Evolutionary conservation across 352 stramenopile species (phyloP).

Genomic region (Phytophthora nicotianae): DNA sequence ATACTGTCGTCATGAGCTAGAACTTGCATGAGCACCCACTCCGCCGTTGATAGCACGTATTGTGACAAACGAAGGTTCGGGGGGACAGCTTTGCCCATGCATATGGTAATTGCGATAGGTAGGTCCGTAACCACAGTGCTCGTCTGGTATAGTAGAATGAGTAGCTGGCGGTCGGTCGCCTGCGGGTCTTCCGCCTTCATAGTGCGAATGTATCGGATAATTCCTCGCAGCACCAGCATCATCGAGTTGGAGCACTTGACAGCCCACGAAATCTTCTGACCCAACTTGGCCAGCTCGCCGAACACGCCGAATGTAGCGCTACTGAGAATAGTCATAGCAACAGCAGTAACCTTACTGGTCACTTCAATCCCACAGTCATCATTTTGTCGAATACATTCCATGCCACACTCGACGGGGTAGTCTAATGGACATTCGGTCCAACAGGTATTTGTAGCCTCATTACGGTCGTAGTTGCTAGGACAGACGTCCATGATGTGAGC

Average conservation of each 20-base stretch:
- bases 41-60: slow-evolving; percentile 19
- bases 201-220: slow-evolving; percentile 35
- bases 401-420: slow-evolving; percentile 60
- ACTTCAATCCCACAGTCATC: slow-evolving; percentile 50
- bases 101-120: slow-evolving; percentile 34
- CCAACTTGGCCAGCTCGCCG: slow-evolving; percentile 36
- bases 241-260: slow-evolving; percentile 31
- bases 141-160: slow-evolving; percentile 37
- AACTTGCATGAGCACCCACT: slow-evolving; percentile 33
- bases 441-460: slow-evolving; percentile 54
- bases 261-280: slow-evolving; percentile 30
- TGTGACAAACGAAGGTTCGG: slow-evolving; percentile 26
- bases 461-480: slow-evolving; percentile 46
- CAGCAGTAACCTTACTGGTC: slow-evolving; percentile 44
- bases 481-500: slow-evolving; percentile 45
- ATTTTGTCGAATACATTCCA: slow-evolving; percentile 58
- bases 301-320: slow-evolving; percentile 47
- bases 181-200: slow-evolving; percentile 37
- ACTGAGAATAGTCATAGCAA: slow-evolving; percentile 45
- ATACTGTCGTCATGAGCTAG: slow-evolving; percentile 27
- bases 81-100: slow-evolving; percentile 32
- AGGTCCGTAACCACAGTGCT: slow-evolving; percentile 33
- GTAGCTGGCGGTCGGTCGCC: slow-evolving; percentile 17
- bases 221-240: slow-evolving; percentile 31
- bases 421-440: slow-evolving; percentile 63